phyloP scores from a whole-genome alignment of 2,329 filamentous ascomycete species.

The Thermothelomyces thermophilus region DNA sequence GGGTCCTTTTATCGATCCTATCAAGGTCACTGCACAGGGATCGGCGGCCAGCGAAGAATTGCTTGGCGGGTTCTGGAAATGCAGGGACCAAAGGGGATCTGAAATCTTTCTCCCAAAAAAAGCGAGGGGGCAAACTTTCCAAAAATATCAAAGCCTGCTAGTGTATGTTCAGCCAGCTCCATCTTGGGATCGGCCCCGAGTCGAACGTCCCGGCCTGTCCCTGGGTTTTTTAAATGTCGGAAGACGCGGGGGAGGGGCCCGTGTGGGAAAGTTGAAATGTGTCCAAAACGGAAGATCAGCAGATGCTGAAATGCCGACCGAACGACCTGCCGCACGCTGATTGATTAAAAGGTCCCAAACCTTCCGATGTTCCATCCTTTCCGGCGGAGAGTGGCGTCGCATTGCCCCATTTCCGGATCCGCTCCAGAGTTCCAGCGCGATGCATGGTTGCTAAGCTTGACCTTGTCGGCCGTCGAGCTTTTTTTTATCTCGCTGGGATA shows the following conservation, averaged over 20 bases:
- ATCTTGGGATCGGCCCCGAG: background rate
- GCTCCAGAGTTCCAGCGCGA: constrained; percentile 1
- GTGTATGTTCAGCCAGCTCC: background rate
- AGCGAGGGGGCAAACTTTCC: background rate
- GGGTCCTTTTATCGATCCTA: background rate
- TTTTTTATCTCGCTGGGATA: too few relatives aligned
- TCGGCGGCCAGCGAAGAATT: background rate
- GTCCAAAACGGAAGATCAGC: constrained; percentile 26
- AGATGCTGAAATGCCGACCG: constrained; percentile 24
- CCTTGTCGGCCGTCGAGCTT: background rate
- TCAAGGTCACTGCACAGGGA: background rate
- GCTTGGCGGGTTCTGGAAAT: constrained; percentile 12
- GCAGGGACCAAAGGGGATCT: background rate
- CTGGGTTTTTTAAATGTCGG: background rate
- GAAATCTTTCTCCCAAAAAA: background rate
- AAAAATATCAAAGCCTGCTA: too few relatives aligned
- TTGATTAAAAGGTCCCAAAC: constrained; percentile 13
- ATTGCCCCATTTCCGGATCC: constrained; percentile 4
- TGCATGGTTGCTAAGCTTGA: background rate
- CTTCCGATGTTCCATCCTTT: background rate
- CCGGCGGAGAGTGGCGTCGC: constrained; percentile 3
- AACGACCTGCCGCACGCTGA: constrained; percentile 18
- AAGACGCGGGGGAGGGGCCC: background rate
- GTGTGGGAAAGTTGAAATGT: constrained; percentile 18
- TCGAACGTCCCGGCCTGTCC: background rate